A percentile compares a stretch with the other conserved stretches of the same genome.
These are phyloP conservation scores for Neofusicoccum ribis DNA, from an alignment of 2,329 filamentous ascomycete species.

Conservation along the genomic window DNA sequence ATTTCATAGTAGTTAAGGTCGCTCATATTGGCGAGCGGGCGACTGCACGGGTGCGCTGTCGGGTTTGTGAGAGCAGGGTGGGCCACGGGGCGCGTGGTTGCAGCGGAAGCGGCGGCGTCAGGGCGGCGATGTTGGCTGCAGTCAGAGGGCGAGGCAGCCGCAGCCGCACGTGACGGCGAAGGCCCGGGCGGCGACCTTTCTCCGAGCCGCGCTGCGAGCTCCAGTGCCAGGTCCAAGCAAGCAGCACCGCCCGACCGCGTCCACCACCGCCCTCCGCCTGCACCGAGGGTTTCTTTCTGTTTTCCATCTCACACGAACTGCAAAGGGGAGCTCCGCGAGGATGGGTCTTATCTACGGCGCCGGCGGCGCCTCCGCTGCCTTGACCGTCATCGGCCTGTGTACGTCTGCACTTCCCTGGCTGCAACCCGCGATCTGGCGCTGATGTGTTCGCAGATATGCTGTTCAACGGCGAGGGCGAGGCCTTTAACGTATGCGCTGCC, in stretches of 20 bases:
- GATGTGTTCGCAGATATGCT: conserved; percentile 75
- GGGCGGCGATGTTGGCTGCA: not conserved
- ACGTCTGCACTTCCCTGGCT: conserved; percentile 42
- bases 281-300: conserved; percentile 10
- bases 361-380: conserved; percentile 66
- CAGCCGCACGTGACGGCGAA: not conserved
- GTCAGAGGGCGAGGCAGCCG: not conserved
- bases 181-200: not conserved
- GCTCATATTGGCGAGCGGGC: conserved; percentile 27
- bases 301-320: conserved; percentile 1
- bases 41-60: not conserved
- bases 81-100: conserved; percentile 21
- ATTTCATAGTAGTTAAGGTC: conserved; percentile 79
- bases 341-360: conserved; percentile 76
- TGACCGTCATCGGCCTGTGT: conserved; percentile 78
- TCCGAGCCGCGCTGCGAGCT: conserved; percentile 17
- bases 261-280: conserved; percentile 1
- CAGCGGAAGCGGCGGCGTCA: conserved; percentile 20
- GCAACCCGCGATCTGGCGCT: not conserved
- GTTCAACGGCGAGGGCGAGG: conserved; percentile 92
- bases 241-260: conserved; percentile 12
- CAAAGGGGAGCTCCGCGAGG: conserved; percentile 10
- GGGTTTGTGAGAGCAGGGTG: conserved; percentile 23
- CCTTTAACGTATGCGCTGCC: conserved; percentile 74
- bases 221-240: conserved; percentile 16